These are phyloP conservation scores for Trametes sanguinea DNA, from an alignment of 768 basidiomycete genomes.

Conservation along the genomic window DNA sequence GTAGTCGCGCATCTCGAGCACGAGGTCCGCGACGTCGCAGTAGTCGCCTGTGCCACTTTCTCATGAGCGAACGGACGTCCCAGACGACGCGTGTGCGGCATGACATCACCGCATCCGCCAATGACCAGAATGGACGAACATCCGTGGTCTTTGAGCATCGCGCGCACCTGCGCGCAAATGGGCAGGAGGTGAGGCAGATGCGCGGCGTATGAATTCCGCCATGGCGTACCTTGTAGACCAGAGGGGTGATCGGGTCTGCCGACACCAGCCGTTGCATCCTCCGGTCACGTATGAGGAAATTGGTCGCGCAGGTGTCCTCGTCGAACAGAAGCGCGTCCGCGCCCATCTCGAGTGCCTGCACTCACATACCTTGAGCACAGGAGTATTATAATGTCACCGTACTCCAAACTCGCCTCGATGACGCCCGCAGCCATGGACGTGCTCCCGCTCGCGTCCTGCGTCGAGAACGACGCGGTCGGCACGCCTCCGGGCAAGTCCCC, in stretches of 20 bases:
- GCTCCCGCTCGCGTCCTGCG: slow-evolving; percentile 27
- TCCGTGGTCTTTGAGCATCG: slow-evolving; percentile 15
- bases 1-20: slow-evolving; percentile 26
- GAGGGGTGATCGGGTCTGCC: slow-evolving; percentile 22
- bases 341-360: slow-evolving; percentile 18
- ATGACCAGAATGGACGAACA: slow-evolving; percentile 24
- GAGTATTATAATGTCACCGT: neutral
- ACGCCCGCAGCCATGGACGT: slow-evolving; percentile 26
- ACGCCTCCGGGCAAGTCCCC: slow-evolving; percentile 12
- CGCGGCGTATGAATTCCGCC: no score
- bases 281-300: slow-evolving; percentile 25
- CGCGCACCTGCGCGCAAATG: slow-evolving; percentile 10
- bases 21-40: slow-evolving; percentile 25
- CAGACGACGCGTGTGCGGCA: neutral
- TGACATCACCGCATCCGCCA: slow-evolving; percentile 25
- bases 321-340: slow-evolving; percentile 24
- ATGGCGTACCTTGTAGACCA: slow-evolving; percentile 15
- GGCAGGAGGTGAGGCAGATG: no score
- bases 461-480: slow-evolving; percentile 20
- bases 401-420: slow-evolving; percentile 9
- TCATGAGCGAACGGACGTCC: neutral
- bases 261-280: slow-evolving; percentile 24
- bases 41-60: slow-evolving; percentile 15
- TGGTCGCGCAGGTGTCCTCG: slow-evolving; percentile 26
- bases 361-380: no score